These are phyloP conservation scores for Micromonas commoda DNA, from an alignment of 139 green algal genomes.

Conservation along the genomic window DNA sequence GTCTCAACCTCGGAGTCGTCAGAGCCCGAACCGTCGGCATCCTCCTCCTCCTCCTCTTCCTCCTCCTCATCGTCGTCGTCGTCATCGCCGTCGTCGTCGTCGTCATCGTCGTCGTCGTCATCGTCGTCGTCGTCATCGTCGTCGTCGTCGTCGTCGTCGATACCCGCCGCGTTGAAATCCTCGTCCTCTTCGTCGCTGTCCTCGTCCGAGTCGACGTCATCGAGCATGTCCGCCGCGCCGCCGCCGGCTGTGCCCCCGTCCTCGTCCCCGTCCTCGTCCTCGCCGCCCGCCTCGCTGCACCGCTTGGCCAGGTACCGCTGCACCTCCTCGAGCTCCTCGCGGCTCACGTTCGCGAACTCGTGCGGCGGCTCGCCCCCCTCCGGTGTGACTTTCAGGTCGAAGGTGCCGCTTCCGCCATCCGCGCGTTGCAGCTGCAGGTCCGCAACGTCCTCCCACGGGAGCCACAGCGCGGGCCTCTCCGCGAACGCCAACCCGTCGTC, in stretches of 20 bases:
- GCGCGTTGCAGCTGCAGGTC: not conserved
- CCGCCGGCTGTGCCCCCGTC: not conserved
- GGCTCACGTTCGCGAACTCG: constrained; percentile 6
- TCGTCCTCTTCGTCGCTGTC: constrained; percentile 11
- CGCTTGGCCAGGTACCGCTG: not conserved
- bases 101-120: not conserved
- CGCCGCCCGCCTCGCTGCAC: not conserved
- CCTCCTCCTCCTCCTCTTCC: not conserved
- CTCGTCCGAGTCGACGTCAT: not conserved
- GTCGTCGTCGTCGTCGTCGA: not conserved
- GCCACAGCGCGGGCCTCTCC: not conserved
- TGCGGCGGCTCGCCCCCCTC: not conserved
- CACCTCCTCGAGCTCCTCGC: constrained; percentile 10
- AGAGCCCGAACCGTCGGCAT: not conserved
- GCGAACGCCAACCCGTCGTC: constrained; percentile 12
- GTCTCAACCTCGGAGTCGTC: not conserved
- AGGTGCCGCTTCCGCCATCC: not conserved
- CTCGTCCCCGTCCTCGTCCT: not conserved
- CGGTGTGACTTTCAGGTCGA: constrained; percentile 3
- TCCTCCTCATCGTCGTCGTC: not conserved
- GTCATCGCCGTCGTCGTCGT: not conserved
- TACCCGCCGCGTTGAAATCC: not conserved
- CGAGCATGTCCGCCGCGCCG: not conserved
- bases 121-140: not conserved
- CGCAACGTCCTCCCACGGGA: not conserved